Base-by-base conservation (phyloP, 192 early-diverging fungal genomes). In the Coemansia sp. region DNA sequence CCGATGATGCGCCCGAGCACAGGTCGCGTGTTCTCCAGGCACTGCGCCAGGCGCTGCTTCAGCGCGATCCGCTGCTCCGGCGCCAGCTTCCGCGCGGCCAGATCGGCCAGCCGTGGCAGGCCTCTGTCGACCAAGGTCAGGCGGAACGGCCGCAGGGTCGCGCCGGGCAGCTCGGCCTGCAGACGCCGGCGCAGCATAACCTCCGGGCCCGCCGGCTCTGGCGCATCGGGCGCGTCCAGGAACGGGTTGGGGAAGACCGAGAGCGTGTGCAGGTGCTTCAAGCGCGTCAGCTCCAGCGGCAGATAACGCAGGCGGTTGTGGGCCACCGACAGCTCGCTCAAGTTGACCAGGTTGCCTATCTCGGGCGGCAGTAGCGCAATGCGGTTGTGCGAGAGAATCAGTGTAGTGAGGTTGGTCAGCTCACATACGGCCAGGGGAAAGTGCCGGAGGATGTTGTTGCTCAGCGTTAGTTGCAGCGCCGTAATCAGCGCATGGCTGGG, bases 351-450 rank as follows among this genome's bases (percentile, higher is more conserved):
- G 45, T 61, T 59, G 11, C 53, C 57, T 37, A 76, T 76, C 42
- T 64, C 63, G 5, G 74, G 74, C 34, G 74, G 74, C 42, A 76
- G 28, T 19, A 51, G 51, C 39, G 45, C 30, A 9, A 76, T 56
- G 17, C 57, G 40, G 59, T 76, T 76, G 44, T 71, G 53, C 30
- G 62, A 66, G 9, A 76, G 23, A 13, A 76, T 62, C 28, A 76
- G 51, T 13, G 67, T 66, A 10, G 74, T 76, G 44, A 77, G 58
- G 44, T 77, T 77, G 34, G 39, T 35, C 43, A 77, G 67, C 41
- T 67, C 56, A 60, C 63, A 71, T 3, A 67, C 44, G 5, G 56
- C 62, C 38, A 63, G 39, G 17, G 75, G 75, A 30, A 77, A 64
- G 9, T 36, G 37, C 8, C 28, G 28, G 18, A 71, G 55, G 12